Conservation (phyloP, 2,329 filamentous ascomycete species). For the Colletotrichum liaoningense region DNA sequence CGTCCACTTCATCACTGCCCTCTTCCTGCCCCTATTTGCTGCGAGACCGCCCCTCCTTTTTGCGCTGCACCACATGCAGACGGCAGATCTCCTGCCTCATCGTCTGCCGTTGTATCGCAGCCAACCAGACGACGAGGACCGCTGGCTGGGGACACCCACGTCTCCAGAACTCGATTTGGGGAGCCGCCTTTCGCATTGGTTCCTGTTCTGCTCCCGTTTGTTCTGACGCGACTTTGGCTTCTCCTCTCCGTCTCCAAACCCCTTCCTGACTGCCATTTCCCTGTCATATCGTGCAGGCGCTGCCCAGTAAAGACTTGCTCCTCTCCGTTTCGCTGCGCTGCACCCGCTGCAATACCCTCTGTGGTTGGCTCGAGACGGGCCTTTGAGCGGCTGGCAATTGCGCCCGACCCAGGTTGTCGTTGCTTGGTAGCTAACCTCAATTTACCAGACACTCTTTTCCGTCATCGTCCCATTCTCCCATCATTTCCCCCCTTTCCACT, state of each 20-base stretch:
- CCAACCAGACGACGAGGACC: constrained; percentile 3
- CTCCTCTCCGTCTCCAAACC: constrained; percentile 12
- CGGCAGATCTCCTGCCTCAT: constrained; percentile 28
- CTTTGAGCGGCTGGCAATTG: constrained; percentile 20
- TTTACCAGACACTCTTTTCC: constrained; percentile 24
- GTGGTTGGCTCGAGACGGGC: constrained; percentile 13
- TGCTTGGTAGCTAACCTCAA: constrained; percentile 24
- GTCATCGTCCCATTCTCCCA: constrained; percentile 6
- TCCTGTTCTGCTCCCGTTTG: constrained; percentile 2
- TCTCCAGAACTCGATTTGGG: constrained; percentile 9
- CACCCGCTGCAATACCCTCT: constrained; percentile 6
- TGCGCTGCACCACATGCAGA: constrained; percentile 8
- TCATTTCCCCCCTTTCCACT: constrained; percentile 22
- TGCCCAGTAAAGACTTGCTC: constrained; percentile 1
- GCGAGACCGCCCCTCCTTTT: constrained; percentile 13
- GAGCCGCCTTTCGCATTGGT: constrained; percentile 19
- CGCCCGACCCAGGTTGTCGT: constrained; percentile 6
- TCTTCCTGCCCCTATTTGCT: constrained; percentile 10
- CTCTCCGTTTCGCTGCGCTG: constrained; percentile 6
- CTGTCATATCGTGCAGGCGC: constrained; percentile 23
- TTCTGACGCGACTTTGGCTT: constrained; percentile 14
- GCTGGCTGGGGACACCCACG: constrained; percentile 15
- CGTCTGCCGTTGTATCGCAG: constrained; percentile 17
- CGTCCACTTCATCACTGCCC: background rate
- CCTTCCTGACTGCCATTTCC: constrained; percentile 19